Evolutionary conservation across 495 filamentous ascomycete genomes (phyloP), one percentile per base, ranked within the genome.

Genomic region (Xylaria telfairii): DNA sequence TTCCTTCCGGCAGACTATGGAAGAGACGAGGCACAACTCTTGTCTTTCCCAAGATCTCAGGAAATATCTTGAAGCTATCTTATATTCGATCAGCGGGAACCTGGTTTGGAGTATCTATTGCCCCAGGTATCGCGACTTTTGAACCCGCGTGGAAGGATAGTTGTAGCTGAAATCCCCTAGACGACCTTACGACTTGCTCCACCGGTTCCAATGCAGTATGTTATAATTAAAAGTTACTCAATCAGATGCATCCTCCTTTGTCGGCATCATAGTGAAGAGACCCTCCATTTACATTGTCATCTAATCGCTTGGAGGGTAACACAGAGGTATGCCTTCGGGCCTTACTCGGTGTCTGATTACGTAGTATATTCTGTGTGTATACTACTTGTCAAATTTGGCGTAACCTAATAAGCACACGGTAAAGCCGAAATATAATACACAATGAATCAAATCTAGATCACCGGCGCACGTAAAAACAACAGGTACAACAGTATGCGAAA

Each of bases 21-120:
- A 65, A 3, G 62, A 65, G 21, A 65, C 62, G 30, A 65, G n/a
- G 44, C 42, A 65, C 62, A 65, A 65, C 30, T 28, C 62, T 13
- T 65, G 44, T 37, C 37, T 49, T 28, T 54, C 32, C 12, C 21
- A 30, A 30, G 69, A 71, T 24, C 44, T 71, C 17, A 37, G 47
- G 24, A 44, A 19, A 24, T 81, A 81, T 44, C 61, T 79, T 37
- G 79, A 81, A 65, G 73, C 70, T 13, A 34, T 78, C 12, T 53
- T 60, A 44, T 75, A 74, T 17, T 77, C 65, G 57, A 19, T 70
- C 3, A 74, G 51, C 41, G 79, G 79, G 3, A 81, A 81, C 51
- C n/a, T 78, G 0, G 75, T 75, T 10, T 81, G 78, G 79, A 78
- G 79, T 72, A 57, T 77, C 0, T 41, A 64, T 21, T 80, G 79